Conservation (phyloP, 805 yeast species). For the Kodamaea leandrae region DNA sequence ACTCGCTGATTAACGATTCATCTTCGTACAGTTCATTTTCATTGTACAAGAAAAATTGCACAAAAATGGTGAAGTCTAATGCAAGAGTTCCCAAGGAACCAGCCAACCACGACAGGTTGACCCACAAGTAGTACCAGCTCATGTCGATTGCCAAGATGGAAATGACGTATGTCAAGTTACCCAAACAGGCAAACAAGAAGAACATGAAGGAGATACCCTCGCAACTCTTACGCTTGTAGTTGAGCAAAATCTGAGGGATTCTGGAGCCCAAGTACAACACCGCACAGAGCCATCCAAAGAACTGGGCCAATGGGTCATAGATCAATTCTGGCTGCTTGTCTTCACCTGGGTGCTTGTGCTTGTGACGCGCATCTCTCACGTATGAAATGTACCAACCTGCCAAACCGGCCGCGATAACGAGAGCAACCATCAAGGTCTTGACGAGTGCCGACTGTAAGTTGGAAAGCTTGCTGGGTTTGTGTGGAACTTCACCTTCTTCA, state of each 20-base stretch:
- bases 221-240: slow-evolving; percentile 83
- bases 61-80: slow-evolving; percentile 79
- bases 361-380: slow-evolving; percentile 40
- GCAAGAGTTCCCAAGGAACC: slow-evolving; percentile 87
- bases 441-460: slow-evolving; percentile 21
- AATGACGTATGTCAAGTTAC: slow-evolving; percentile 86
- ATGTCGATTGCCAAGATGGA: slow-evolving; percentile 77
- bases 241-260: slow-evolving; percentile 85
- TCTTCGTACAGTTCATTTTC: slow-evolving; percentile 28
- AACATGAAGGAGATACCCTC: slow-evolving; percentile 94
- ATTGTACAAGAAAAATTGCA: slow-evolving; percentile 80
- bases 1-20: slow-evolving; percentile 9
- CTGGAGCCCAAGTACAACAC: slow-evolving; percentile 79
- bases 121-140: slow-evolving; percentile 64
- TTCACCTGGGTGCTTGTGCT: slow-evolving; percentile 28
- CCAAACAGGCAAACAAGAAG: slow-evolving; percentile 91
- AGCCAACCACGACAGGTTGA: slow-evolving; percentile 89
- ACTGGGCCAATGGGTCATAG: slow-evolving; percentile 77
- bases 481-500: slow-evolving; percentile 13
- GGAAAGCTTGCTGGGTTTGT: slow-evolving; percentile 15
- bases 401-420: slow-evolving; percentile 75
- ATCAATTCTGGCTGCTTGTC: slow-evolving; percentile 46
- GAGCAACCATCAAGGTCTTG: slow-evolving; percentile 52
- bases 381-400: slow-evolving; percentile 83
- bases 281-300: slow-evolving; percentile 83